Base-by-base conservation (phyloP, 148 eudicot species). In the Rheum nobile region DNA sequence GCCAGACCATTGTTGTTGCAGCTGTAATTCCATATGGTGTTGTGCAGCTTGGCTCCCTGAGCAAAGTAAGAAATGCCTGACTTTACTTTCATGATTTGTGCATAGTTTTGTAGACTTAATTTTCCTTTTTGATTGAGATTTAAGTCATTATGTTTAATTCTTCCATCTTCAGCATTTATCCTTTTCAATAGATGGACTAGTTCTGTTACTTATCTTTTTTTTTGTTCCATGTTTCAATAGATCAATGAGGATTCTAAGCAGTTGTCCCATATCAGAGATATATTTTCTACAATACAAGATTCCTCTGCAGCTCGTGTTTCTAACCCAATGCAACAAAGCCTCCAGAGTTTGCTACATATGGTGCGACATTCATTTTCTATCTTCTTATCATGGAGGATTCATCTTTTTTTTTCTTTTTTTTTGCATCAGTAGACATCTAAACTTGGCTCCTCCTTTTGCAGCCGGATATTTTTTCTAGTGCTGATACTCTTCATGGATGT, bases 1-100 rank as follows among this genome's bases (percentile, higher is more conserved):
- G 84, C 83, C 91, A 91, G 97, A 89, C 97, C 43, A 76, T 89
- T 84, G 88, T 80, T 74, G 88, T 86, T 73, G 90, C 83, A 71
- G 85, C 88, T 81, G 85, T 87, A 73, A 76, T 76, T 82, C 91
- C 94, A 0, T 77, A 82, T 76, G 97, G 94, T 57, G 97, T 91
- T 71, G 76, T 91, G 72, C 90, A 84, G 74, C 90, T 91, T 78
- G 97, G 97, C 79, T 90, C 98, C 77, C 67, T 89, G 46, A 83
- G 87, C 57, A 85, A 84, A 44, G 98, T 93, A 83, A 80, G 92
- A 67, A 43, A 24, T 19, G 57, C 34, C 52, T 24, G 48, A 67
- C 32, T 19, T 1, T 10, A 1, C 17, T 41, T 4, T 38, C 29
- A 69, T 69, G 16, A 69, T 28, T 22, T 61, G 19, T 61, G 67